phyloP scores from a whole-genome alignment of 2,329 filamentous ascomycete genomes.

The Aspergillus pseudotamarii region DNA sequence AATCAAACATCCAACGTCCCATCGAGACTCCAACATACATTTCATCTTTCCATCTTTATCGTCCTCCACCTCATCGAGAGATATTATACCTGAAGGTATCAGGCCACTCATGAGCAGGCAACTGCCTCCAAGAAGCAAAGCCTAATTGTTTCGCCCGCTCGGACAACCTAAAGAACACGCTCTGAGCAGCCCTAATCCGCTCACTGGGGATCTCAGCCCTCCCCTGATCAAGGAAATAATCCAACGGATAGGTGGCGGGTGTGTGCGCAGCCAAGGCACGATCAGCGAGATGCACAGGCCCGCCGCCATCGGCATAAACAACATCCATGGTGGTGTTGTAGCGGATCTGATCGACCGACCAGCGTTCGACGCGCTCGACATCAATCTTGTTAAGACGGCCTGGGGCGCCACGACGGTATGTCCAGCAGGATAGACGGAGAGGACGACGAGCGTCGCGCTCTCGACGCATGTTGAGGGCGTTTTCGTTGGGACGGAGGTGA shows the following conservation, averaged over 20 bases:
- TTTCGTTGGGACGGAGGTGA: constrained; percentile 23
- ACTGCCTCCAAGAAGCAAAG: constrained; percentile 21
- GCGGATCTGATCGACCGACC: constrained; percentile 25
- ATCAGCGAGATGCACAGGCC: constrained; percentile 20
- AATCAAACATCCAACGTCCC: not conserved
- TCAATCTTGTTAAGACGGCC: constrained; percentile 21
- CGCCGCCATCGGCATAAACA: constrained; percentile 10
- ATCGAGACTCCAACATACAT: not conserved
- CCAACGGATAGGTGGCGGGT: constrained; percentile 18
- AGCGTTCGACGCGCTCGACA: constrained; percentile 30
- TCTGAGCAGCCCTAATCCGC: constrained; percentile 17
- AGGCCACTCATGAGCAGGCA: constrained; percentile 22
- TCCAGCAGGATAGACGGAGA: constrained; percentile 32
- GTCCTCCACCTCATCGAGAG: not conserved
- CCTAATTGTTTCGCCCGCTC: constrained; percentile 14
- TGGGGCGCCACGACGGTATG: constrained; percentile 19
- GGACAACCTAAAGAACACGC: constrained; percentile 21
- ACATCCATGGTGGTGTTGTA: constrained; percentile 33
- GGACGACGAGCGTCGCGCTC: constrained; percentile 29
- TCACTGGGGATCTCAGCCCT: constrained; percentile 16
- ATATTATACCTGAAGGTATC: constrained; percentile 15
- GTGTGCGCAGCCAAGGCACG: constrained; percentile 14
- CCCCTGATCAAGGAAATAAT: constrained; percentile 22
- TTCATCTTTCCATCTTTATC: not conserved
- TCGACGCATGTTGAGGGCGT: constrained; percentile 31